Percentiles rank a stretch among this genome's conserved stretches.
phyloP scores from a whole-genome alignment of 2,329 filamentous ascomycete species.

The Neoscytalidium dimidiatum region DNA sequence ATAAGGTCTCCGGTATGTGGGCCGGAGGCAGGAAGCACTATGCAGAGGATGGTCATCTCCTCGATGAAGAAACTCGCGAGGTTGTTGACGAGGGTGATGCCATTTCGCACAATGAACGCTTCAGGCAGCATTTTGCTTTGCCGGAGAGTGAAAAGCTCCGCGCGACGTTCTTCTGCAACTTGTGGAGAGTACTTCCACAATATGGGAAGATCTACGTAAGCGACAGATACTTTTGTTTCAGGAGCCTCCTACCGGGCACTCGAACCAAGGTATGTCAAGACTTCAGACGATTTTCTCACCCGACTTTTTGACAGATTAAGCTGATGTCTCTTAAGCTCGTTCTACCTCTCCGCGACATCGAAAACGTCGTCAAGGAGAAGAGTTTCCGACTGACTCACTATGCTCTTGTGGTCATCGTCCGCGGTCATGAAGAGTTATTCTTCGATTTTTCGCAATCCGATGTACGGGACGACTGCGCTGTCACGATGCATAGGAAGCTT shows the following conservation, averaged over 20 bases:
- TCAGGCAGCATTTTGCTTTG: conserved; percentile 88
- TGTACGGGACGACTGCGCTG: conserved; percentile 82
- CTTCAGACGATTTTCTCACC: conserved; percentile 18
- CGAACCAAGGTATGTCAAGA: conserved; percentile 66
- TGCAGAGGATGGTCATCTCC: conserved; percentile 64
- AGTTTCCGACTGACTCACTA: conserved; percentile 91
- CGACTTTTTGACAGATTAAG: no score
- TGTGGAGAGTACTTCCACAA: conserved; percentile 85
- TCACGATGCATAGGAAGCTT: conserved; percentile 75
- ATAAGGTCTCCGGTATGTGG: conserved; percentile 97
- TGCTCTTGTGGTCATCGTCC: conserved; percentile 88
- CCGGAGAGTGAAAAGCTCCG: conserved; percentile 79
- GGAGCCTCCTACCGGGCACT: conserved; percentile 84
- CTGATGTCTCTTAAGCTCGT: conserved; percentile 58
- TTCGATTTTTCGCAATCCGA: conserved; percentile 85
- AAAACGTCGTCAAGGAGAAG: conserved; percentile 92
- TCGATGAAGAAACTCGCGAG: conserved; percentile 64
- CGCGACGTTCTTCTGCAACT: conserved; percentile 87
- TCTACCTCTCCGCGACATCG: conserved; percentile 84
- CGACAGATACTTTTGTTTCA: conserved; percentile 84
- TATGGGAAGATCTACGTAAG: conserved; percentile 98
- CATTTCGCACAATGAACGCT: conserved; percentile 63
- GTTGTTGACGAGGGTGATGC: conserved; percentile 58
- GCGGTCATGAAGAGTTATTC: conserved; percentile 92
- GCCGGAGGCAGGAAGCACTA: conserved; percentile 90